These are phyloP conservation scores for Magnaporthiopsis incrustans DNA, from an alignment of 2,329 filamentous ascomycete species.

Conservation along the genomic window DNA sequence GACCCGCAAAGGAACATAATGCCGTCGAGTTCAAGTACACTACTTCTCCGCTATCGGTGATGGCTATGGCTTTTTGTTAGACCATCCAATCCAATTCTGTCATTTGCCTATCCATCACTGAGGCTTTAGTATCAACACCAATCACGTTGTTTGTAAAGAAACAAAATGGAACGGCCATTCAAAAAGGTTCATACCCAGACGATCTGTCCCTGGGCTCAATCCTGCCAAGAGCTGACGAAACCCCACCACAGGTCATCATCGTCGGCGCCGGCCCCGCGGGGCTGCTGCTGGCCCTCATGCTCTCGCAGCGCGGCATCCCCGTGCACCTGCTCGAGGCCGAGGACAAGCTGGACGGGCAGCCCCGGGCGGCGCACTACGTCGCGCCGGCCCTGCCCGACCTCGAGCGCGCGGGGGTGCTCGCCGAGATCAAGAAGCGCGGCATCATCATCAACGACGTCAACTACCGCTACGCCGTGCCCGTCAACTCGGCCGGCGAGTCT, in stretches of 20 bases:
- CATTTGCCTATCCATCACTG: no score
- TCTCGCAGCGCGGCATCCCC: constrained; percentile 42
- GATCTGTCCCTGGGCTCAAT: neutral
- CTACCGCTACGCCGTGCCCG: constrained; percentile 2
- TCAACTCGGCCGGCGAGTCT: neutral
- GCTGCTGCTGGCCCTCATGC: constrained; percentile 40
- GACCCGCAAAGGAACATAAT: neutral
- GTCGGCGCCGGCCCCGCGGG: constrained; percentile 43
- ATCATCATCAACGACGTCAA: constrained; percentile 4
- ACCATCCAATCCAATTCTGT: neutral
- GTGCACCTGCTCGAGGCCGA: constrained; percentile 49
- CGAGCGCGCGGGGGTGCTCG: constrained; percentile 48
- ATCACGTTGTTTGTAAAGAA: no score
- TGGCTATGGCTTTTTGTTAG: neutral
- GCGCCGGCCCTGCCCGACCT: constrained; percentile 51
- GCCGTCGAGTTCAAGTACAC: neutral
- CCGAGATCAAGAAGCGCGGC: constrained; percentile 29
- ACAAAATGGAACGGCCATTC: constrained; percentile 11
- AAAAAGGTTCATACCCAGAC: constrained; percentile 12
- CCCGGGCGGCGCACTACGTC: constrained; percentile 55
- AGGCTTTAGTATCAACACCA: no score
- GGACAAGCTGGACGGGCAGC: constrained; percentile 46
- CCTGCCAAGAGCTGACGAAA: neutral
- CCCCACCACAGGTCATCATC: constrained; percentile 29
- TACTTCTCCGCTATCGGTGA: neutral